phyloP scores from a whole-genome alignment of 2,329 filamentous ascomycete genomes.

The Pestalotiopsis sp. region DNA sequence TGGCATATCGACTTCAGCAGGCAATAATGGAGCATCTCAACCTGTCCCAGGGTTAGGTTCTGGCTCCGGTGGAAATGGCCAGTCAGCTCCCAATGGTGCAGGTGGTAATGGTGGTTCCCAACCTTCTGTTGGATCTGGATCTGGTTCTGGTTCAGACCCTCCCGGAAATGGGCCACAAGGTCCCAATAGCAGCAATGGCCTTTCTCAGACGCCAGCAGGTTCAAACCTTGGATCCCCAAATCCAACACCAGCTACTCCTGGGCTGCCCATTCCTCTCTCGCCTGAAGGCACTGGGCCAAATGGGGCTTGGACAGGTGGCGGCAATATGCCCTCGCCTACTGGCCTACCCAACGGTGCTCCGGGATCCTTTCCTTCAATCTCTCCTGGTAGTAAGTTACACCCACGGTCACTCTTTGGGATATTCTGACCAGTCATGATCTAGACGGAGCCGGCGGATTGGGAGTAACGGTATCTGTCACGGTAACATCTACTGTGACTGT shows the following conservation, averaged over 20 bases:
- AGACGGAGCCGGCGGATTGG: background rate
- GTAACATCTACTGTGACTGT: slow-evolving; percentile 3
- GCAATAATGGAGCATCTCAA: background rate
- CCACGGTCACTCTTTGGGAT: background rate
- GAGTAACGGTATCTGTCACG: slow-evolving; percentile 4
- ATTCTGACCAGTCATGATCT: background rate
- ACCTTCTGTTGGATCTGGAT: background rate
- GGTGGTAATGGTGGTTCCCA: background rate
- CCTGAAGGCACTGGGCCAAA: slow-evolving; percentile 7
- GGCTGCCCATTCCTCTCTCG: background rate
- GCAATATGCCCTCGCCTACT: background rate
- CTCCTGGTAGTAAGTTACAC: slow-evolving; percentile 13
- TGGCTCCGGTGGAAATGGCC: background rate
- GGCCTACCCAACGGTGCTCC: background rate
- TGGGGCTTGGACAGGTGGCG: slow-evolving; percentile 8
- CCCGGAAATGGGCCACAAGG: background rate
- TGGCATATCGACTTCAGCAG: background rate
- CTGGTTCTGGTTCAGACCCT: background rate
- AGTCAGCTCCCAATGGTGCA: background rate
- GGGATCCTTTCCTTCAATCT: background rate
- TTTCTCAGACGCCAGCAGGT: background rate
- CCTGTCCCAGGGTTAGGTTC: background rate
- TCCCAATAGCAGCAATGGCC: background rate
- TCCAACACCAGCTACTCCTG: background rate
- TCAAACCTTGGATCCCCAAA: background rate